These are phyloP conservation scores for Aureobasidium sp. DNA, from an alignment of 2,329 filamentous ascomycete species.

Conservation along the genomic window DNA sequence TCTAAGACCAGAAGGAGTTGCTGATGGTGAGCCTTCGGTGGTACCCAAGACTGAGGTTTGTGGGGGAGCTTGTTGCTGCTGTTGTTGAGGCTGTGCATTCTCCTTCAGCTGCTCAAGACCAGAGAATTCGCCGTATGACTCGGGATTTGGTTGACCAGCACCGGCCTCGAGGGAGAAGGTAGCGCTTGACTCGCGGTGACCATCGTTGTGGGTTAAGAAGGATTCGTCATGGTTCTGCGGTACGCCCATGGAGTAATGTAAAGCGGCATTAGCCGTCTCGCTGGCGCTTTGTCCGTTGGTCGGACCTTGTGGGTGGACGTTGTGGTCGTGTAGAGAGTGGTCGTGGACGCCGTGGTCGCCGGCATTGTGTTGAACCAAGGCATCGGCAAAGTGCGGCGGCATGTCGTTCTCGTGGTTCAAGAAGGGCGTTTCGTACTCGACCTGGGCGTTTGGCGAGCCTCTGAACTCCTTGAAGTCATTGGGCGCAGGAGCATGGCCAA, in stretches of 20 bases:
- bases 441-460: slow-evolving; percentile 17
- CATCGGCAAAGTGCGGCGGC: slow-evolving; percentile 28
- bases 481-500: slow-evolving; percentile 24
- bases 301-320: slow-evolving; percentile 14
- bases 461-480: slow-evolving; percentile 14
- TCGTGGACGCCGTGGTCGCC: slow-evolving; percentile 16
- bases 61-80: slow-evolving; percentile 24
- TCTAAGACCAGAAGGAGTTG: slow-evolving; percentile 41
- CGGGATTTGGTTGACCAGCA: slow-evolving; percentile 12
- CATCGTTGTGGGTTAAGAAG: slow-evolving; percentile 31
- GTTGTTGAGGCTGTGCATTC: slow-evolving; percentile 27
- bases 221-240: slow-evolving; percentile 47
- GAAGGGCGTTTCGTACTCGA: slow-evolving; percentile 26
- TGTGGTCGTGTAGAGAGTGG: slow-evolving; percentile 22
- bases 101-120: slow-evolving; percentile 13
- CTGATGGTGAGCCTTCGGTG: slow-evolving; percentile 5
- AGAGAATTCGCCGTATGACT: slow-evolving; percentile 15
- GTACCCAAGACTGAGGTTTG: not conserved
- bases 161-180: slow-evolving; percentile 14
- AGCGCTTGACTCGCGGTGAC: slow-evolving; percentile 12
- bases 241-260: slow-evolving; percentile 47
- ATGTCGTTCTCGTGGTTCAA: slow-evolving; percentile 34
- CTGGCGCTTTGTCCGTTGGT: slow-evolving; percentile 38
- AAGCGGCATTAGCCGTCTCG: slow-evolving; percentile 53
- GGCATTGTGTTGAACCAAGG: slow-evolving; percentile 24